A percentile compares a stretch with the other conserved stretches of the same genome.
These are phyloP conservation scores for Flaveria sonorensis DNA, from an alignment of 129 eudicot species.

Conservation along the genomic window DNA sequence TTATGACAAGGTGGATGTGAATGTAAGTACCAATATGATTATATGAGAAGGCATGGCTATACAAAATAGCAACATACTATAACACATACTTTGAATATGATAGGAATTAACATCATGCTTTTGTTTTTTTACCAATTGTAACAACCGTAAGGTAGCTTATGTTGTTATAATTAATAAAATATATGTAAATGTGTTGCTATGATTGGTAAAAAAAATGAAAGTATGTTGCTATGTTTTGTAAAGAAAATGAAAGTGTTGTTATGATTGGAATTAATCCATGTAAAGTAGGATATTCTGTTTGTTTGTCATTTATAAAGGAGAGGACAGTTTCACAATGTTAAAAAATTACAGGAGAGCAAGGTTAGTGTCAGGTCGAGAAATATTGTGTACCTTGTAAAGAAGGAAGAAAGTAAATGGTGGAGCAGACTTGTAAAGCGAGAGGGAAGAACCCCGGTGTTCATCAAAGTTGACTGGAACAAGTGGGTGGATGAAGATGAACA, in stretches of 20 bases:
- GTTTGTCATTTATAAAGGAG: background rate
- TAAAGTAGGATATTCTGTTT: background rate
- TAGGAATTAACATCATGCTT: background rate
- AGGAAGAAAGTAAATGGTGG: conserved; percentile 87
- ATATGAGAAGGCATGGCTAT: background rate
- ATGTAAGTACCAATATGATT: conserved; percentile 47
- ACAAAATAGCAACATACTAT: background rate
- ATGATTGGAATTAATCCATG: background rate
- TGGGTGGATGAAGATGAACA: conserved; percentile 93
- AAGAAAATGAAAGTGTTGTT: background rate
- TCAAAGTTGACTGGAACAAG: conserved; percentile 86
- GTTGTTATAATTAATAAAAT: background rate
- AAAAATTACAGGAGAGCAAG: conserved; percentile 67
- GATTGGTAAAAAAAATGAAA: background rate
- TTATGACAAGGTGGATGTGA: conserved; percentile 58
- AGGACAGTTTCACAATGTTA: background rate
- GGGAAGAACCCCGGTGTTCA: conserved; percentile 64
- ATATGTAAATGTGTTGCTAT: background rate
- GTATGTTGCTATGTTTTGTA: background rate
- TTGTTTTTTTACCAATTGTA: background rate
- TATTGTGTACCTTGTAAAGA: conserved; percentile 56
- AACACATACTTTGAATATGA: background rate
- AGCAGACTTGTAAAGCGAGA: conserved; percentile 63
- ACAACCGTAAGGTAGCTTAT: background rate
- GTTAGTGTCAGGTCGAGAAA: conserved; percentile 53